phyloP scores from a whole-genome alignment of 768 basidiomycete genomes.

The Tulasnella sp. region DNA sequence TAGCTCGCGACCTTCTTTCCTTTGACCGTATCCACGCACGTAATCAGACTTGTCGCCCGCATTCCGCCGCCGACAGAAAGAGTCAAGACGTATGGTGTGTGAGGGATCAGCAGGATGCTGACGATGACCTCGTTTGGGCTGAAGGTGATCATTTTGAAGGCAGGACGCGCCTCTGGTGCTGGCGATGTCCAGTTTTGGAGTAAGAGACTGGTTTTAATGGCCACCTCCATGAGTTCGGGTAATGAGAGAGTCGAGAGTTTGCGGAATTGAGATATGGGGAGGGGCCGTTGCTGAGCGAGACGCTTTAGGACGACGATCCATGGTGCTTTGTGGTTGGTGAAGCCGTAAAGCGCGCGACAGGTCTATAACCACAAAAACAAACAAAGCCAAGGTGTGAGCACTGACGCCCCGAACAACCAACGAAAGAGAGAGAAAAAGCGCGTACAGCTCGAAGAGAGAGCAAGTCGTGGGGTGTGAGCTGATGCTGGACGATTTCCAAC shows the following conservation, averaged over 20 bases:
- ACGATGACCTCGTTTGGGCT: conserved; percentile 18
- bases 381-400: background rate
- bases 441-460: conserved; percentile 14
- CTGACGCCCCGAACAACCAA: no score
- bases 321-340: conserved; percentile 12
- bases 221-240: conserved; percentile 14
- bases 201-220: conserved; percentile 6
- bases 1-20: conserved; percentile 23
- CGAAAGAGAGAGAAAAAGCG: background rate
- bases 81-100: conserved; percentile 18
- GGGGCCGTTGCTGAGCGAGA: conserved; percentile 14
- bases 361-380: conserved; percentile 13
- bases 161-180: conserved; percentile 15
- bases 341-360: conserved; percentile 12
- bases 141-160: conserved; percentile 19
- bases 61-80: conserved; percentile 16
- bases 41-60: conserved; percentile 17
- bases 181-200: conserved; percentile 23
- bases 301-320: conserved; percentile 16
- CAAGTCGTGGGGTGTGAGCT: conserved; percentile 7
- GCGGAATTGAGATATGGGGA: conserved; percentile 15
- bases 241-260: conserved; percentile 13
- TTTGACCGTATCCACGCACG: conserved; percentile 21
- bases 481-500: conserved; percentile 12
- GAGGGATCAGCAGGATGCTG: conserved; percentile 22